A percentile compares a stretch with the other conserved stretches of the same genome.
Evolutionary conservation across 192 early-diverging fungal genomes (phyloP).

Genomic region (Pilaira anomala): DNA sequence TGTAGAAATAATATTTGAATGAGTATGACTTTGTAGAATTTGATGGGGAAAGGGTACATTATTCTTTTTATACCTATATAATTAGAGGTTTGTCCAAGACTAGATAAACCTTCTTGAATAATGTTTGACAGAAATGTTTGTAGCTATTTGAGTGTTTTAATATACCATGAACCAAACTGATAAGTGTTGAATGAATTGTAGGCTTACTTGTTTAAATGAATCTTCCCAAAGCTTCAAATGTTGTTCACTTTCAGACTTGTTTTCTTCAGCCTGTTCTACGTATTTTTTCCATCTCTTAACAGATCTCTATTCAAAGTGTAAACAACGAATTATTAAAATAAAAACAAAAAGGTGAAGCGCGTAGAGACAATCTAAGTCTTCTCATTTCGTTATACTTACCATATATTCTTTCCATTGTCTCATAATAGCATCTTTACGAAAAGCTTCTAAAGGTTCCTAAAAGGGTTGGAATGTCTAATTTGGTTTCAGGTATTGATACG

Average conservation of each 20-base stretch:
- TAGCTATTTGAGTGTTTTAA: not conserved
- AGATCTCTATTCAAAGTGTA: not conserved
- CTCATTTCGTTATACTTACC: not conserved
- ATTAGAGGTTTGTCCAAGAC: not conserved
- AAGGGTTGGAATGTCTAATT: constrained; percentile 9
- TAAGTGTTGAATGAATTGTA: not conserved
- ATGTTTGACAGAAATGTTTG: constrained; percentile 2
- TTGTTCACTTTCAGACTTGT: not conserved
- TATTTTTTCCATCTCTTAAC: constrained; percentile 1
- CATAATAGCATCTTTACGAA: constrained; percentile 8
- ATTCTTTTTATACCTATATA: not conserved
- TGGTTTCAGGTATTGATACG: not conserved
- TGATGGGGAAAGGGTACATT: not conserved
- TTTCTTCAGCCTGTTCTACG: not conserved
- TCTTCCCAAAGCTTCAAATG: not conserved
- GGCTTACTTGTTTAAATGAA: constrained; percentile 6
- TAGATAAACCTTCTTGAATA: constrained; percentile 8
- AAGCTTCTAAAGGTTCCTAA: constrained; percentile 10
- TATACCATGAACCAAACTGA: not conserved
- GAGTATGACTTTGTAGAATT: not conserved
- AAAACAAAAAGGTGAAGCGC: not conserved
- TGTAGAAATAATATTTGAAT: not conserved
- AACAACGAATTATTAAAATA: not conserved
- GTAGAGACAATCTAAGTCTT: not conserved
- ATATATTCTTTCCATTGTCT: constrained; percentile 20